Evolutionary conservation across 768 basidiomycete genomes (phyloP), one percentile per base, ranked within the genome.

Genomic region (Guyanaporus albipodus): DNA sequence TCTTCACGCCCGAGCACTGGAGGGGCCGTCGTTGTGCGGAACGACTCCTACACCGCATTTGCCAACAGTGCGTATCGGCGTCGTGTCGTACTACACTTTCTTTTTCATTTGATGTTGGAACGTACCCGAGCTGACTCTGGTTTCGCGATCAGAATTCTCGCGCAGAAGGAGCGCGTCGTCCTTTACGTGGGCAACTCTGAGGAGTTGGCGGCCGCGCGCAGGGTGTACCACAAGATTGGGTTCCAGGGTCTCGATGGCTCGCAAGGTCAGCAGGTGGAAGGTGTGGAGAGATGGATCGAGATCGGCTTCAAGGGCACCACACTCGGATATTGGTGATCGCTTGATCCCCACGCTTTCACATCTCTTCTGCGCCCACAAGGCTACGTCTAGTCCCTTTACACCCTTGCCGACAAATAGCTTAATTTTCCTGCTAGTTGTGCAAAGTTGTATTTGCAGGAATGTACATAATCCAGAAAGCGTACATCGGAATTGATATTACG

Each of bases 21-120:
- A 69, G 82, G 28, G 60, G 73, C 0, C 67, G 60, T 1, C 75
- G 80, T 0, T 83, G 75, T 51, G 87, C 87, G 0, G 76, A 75
- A 54, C 71, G 76, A 5, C 74, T 90, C 12, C 75, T 83, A 1
- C 72, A 79, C 3, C 67, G 68, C 7, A 82, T 87, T 17, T 79
- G 76, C 54, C 64, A 72, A 48, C 59, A 77, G 76, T 83, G 58
- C 49, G 78, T 73, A 4, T 32, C 6, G n/a, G 8, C 2, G 21
- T 28, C 28, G n/a, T n/a, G n/a, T n/a, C n/a, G n/a, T n/a, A n/a
- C n/a, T n/a, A n/a, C n/a, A 6, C 27, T 28, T 28, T 28, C 27
- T 28, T 11, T n/a, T n/a, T n/a, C n/a, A n/a, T n/a, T n/a, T n/a
- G n/a, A n/a, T n/a, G n/a, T n/a, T n/a, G n/a, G n/a, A n/a, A n/a